Percentiles rank a stretch among this genome's conserved stretches.
These are phyloP conservation scores for Coniochaeta sp. DNA, from an alignment of 2,329 filamentous ascomycete species.

Conservation along the genomic window DNA sequence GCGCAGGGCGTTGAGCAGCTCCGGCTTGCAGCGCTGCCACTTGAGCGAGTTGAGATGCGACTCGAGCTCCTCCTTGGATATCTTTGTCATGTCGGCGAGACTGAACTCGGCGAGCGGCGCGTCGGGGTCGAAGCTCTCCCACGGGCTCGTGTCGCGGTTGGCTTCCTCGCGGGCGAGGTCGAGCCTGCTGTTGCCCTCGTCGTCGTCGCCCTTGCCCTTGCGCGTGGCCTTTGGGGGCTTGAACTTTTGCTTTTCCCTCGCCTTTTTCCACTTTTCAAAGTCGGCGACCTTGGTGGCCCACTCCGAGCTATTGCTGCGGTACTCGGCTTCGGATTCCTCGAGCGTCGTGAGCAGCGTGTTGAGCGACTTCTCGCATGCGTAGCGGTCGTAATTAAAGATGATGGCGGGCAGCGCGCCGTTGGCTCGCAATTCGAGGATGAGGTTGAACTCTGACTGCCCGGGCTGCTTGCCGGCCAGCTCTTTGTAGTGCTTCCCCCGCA, in stretches of 20 bases:
- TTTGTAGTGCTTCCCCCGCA: constrained; percentile 17
- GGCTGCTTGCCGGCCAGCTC: background rate
- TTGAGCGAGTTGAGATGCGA: constrained; percentile 43
- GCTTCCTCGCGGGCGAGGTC: constrained; percentile 52
- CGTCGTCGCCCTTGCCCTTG: constrained; percentile 25
- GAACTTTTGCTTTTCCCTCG: constrained; percentile 24
- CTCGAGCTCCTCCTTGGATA: constrained; percentile 51
- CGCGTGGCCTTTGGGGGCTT: background rate
- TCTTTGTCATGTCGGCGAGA: constrained; percentile 57
- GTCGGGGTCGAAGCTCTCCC: constrained; percentile 61
- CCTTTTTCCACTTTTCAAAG: constrained; percentile 51
- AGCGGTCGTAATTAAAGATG: constrained; percentile 70
- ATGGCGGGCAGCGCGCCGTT: constrained; percentile 64
- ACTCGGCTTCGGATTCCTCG: constrained; percentile 43
- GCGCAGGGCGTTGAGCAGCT: constrained; percentile 53
- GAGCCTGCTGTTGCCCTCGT: constrained; percentile 39
- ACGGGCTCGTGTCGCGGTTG: constrained; percentile 45
- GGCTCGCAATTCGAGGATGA: constrained; percentile 51
- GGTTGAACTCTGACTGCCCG: constrained; percentile 31
- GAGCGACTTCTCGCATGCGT: constrained; percentile 54
- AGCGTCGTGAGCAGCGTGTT: constrained; percentile 44
- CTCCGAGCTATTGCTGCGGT: constrained; percentile 46
- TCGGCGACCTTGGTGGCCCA: constrained; percentile 56
- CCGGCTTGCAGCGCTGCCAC: constrained; percentile 39
- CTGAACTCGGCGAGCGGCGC: constrained; percentile 56